Percentiles rank a stretch among this genome's conserved stretches.
Evolutionary conservation across 148 eudicot species (phyloP).

Genomic region (Nepenthes mirabilis): DNA sequence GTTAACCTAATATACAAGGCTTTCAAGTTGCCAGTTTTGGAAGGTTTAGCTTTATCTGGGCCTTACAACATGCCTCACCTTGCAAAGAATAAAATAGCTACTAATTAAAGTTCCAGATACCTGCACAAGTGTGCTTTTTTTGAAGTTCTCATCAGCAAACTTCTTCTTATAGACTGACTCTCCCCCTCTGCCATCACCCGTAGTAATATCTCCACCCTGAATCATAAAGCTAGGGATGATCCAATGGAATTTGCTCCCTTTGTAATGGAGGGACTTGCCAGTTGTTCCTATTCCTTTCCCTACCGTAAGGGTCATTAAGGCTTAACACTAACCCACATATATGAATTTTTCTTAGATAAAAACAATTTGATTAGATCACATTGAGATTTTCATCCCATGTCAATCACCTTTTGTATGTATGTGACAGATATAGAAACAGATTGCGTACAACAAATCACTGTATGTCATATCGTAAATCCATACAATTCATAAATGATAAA

Average conservation of each 20-base stretch:
- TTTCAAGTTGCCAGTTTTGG: too few species aligned
- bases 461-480: too few species aligned
- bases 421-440: too few species aligned
- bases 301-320: neutral
- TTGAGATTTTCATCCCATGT: too few species aligned
- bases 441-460: too few species aligned
- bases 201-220: constrained; percentile 92
- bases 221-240: constrained; percentile 81
- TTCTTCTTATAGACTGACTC: constrained; percentile 90
- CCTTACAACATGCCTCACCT: neutral
- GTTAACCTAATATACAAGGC: too few species aligned
- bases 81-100: neutral
- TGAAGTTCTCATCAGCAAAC: constrained; percentile 86
- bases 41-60: neutral
- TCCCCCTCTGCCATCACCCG: constrained; percentile 93
- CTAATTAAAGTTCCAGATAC: constrained; percentile 13
- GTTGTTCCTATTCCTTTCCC: constrained; percentile 66
- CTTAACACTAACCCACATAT: too few species aligned
- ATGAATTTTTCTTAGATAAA: too few species aligned
- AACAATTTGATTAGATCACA: too few species aligned
- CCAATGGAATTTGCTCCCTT: constrained; percentile 69
- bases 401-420: too few species aligned
- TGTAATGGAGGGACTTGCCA: constrained; percentile 69
- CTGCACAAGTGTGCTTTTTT: constrained; percentile 82
- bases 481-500: too few species aligned